Base-by-base conservation (phyloP, 2,329 filamentous ascomycete species). In the Leptographium flavum region DNA sequence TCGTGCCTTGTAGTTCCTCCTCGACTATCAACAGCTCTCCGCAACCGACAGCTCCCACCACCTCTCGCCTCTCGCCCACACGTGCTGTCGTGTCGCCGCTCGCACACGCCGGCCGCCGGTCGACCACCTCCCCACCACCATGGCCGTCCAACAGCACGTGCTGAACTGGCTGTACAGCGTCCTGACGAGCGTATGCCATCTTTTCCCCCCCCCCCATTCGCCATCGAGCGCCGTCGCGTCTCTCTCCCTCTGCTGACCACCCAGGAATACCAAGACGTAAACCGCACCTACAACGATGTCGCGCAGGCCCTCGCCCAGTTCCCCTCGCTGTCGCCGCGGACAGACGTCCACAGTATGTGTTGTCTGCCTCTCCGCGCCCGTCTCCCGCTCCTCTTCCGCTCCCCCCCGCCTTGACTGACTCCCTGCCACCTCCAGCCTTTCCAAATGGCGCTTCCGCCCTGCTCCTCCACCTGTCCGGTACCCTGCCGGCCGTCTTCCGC, bases 161-260 rank as follows among this genome's bases (percentile, higher is more conserved):
- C 72, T 96, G 57, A 88, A 87, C 66, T 96, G 90, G 90, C 79
- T 96, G 6, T 94, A 94, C 66, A 92, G 85, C 64, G 81, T 94
- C 46, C 67, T 96, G 47, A 85, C 82, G 36, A 85, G 79, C 56
- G 83, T 87, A 66, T 41, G 69, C 25, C 3, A 17, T 19, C 17
- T 14, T 43, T 22, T 42, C 42, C 19, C 10, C 8, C 6, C 28
- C 39, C 3, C 28, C 22, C 14, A 19, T 35, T 17, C 14, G 15
- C 21, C 22, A 36, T 22, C 33, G 23, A n/a, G 4, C 8, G 5
- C 28, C 39, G 2, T n/a, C 22, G 13, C 28, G 21, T 17, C 14
- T 17, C 17, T 38, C 23, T 22, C 4, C 28, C 13, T 8, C 5
- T 22, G 7, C n/a, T 23, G 21, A 37, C 35, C 21, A 23, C 8